Evolutionary conservation across 2,329 filamentous ascomycete species (phyloP).

Genomic region (Sclerotinia sclerotiorum): DNA sequence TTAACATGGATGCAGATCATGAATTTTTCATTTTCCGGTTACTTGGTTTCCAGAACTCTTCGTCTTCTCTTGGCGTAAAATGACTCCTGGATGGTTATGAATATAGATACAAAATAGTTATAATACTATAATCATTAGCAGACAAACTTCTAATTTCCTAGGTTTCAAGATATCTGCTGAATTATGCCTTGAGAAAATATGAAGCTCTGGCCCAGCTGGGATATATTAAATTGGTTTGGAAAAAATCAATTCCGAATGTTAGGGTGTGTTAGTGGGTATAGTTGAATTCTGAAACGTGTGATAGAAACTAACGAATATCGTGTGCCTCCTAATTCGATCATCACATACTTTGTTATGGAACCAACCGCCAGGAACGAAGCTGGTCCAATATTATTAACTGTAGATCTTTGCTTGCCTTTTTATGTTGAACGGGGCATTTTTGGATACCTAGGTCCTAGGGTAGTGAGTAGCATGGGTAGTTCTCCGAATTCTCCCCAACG

Average conservation of each 20-base stretch:
- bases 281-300: conserved; percentile 10
- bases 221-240: conserved; percentile 3
- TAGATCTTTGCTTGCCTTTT: conserved; percentile 20
- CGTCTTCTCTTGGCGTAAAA: not conserved
- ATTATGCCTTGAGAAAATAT: not conserved
- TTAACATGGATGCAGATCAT: conserved; percentile 16
- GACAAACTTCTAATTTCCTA: not conserved
- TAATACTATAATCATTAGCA: not conserved
- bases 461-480: conserved; percentile 15
- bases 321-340: conserved; percentile 14
- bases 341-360: conserved; percentile 7
- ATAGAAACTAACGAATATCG: not conserved
- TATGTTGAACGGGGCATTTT: conserved; percentile 1
- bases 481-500: conserved; percentile 15
- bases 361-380: conserved; percentile 13
- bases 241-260: not conserved
- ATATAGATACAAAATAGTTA: not conserved
- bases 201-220: not conserved
- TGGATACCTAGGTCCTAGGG: not conserved
- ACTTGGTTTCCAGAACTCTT: conserved; percentile 1
- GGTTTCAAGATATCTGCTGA: not conserved
- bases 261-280: not conserved
- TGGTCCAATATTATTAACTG: conserved; percentile 2
- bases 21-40: conserved; percentile 14
- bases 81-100: not conserved